phyloP scores from a whole-genome alignment of 2,329 filamentous ascomycete species.

The Xylariaceae sp. region DNA sequence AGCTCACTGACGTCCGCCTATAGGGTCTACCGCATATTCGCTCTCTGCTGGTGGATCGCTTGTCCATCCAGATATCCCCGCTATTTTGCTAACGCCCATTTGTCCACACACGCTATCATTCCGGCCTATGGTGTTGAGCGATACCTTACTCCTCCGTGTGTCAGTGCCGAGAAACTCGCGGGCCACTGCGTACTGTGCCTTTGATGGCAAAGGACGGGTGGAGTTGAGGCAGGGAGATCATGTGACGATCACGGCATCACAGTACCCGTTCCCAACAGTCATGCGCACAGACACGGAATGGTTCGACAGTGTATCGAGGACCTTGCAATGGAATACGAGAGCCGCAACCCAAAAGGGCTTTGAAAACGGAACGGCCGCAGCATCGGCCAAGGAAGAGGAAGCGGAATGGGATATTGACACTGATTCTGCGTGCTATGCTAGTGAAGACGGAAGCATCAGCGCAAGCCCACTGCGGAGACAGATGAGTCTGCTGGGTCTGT shows the following conservation, averaged over 20 bases:
- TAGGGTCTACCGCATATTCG: slow-evolving; percentile 86
- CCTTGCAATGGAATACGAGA: slow-evolving; percentile 90
- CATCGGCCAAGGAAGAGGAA: slow-evolving; percentile 48
- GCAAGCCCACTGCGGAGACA: slow-evolving; percentile 69
- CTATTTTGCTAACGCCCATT: slow-evolving; percentile 93
- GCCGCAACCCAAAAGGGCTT: slow-evolving; percentile 92
- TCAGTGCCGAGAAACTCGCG: slow-evolving; percentile 81
- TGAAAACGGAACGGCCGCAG: slow-evolving; percentile 49
- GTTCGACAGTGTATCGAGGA: slow-evolving; percentile 93
- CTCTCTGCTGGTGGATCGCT: slow-evolving; percentile 93
- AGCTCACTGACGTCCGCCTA: slow-evolving; percentile 7
- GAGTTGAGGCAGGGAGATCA: slow-evolving; percentile 92
- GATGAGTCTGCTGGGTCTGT: slow-evolving; percentile 68
- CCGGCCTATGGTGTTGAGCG: slow-evolving; percentile 94
- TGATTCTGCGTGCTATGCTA: slow-evolving; percentile 69
- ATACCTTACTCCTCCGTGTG: slow-evolving; percentile 88
- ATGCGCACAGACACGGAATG: slow-evolving; percentile 87
- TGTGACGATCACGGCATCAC: slow-evolving; percentile 91
- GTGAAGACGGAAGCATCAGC: slow-evolving; percentile 67
- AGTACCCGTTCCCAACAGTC: slow-evolving; percentile 96
- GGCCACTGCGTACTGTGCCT: slow-evolving; percentile 93
- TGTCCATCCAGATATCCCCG: slow-evolving; percentile 94
- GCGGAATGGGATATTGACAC: slow-evolving; percentile 94
- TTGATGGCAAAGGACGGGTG: slow-evolving; percentile 94
- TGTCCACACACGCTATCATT: slow-evolving; percentile 97